Percentiles rank a stretch among this genome's conserved stretches.
Evolutionary conservation across 1,139 yeast genomes (phyloP).

Genomic region (Suhomyces terraborum): DNA sequence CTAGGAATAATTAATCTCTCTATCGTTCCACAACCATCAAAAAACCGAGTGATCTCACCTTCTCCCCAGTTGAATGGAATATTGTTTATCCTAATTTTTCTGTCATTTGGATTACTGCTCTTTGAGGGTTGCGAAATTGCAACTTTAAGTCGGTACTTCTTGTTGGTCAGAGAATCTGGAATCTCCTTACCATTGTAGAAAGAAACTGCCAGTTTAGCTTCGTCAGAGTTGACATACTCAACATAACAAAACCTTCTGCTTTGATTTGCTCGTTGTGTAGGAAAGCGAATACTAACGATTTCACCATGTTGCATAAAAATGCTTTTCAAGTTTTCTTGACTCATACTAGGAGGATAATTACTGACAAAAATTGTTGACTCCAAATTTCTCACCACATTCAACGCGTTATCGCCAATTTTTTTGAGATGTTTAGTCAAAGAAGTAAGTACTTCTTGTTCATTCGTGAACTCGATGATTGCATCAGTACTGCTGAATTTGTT

Average conservation of each 20-base stretch:
- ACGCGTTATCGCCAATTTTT: constrained; percentile 39
- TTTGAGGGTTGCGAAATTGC: constrained; percentile 57
- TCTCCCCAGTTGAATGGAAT: constrained; percentile 43
- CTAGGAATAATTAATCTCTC: constrained; percentile 55
- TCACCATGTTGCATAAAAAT: constrained; percentile 51
- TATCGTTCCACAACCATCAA: constrained; percentile 38
- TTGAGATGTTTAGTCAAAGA: constrained; percentile 65
- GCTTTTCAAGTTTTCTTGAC: constrained; percentile 39
- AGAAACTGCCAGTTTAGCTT: constrained; percentile 52
- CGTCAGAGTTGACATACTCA: constrained; percentile 50
- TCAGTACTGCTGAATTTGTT: constrained; percentile 25
- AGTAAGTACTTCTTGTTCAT: constrained; percentile 51
- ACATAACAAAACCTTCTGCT: constrained; percentile 76
- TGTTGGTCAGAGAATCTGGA: constrained; percentile 23
- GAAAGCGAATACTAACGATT: constrained; percentile 62
- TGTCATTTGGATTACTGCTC: constrained; percentile 51
- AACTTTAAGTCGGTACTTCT: constrained; percentile 47
- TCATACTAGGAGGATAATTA: constrained; percentile 66
- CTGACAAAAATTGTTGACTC: constrained; percentile 65
- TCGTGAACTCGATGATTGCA: constrained; percentile 59
- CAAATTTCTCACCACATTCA: constrained; percentile 48
- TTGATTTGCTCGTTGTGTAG: constrained; percentile 56
- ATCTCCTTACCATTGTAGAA: constrained; percentile 41
- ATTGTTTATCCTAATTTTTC: constrained; percentile 57
- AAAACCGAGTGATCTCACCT: constrained; percentile 29